Evolutionary conservation across 2,329 filamentous ascomycete genomes (phyloP).

Genomic region (Epicoccum sorghinum): DNA sequence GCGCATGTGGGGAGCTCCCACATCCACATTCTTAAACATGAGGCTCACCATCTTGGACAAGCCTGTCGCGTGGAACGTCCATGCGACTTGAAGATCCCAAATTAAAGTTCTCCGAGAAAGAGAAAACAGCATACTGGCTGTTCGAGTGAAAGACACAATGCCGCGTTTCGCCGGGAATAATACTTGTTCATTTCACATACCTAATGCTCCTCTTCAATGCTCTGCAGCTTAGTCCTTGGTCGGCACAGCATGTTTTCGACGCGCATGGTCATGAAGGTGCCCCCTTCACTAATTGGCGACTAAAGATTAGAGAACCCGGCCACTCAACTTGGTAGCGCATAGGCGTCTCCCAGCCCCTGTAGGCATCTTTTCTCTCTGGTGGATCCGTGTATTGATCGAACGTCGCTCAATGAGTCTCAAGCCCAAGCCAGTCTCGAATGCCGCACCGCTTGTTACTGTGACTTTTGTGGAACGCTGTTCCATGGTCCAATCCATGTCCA

Average conservation of each 20-base stretch:
- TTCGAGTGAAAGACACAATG: not conserved
- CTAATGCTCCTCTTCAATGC: not conserved
- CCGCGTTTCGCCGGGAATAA: constrained; percentile 1
- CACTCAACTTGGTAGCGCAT: no score
- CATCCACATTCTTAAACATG: constrained; percentile 7
- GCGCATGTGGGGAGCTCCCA: constrained; percentile 16
- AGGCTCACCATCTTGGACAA: constrained; percentile 1
- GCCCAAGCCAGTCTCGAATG: no score
- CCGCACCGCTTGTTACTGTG: no score
- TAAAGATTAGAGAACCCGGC: no score
- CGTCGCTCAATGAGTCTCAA: no score
- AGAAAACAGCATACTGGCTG: not conserved
- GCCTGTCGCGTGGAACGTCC: constrained; percentile 1
- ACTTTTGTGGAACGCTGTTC: no score
- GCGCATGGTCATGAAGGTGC: not conserved
- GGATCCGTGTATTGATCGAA: no score
- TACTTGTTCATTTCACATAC: not conserved
- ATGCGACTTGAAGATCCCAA: constrained; percentile 3
- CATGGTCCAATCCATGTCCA: constrained; percentile 20
- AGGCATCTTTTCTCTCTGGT: no score
- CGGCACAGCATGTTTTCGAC: not conserved
- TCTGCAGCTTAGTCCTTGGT: not conserved
- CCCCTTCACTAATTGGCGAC: not conserved
- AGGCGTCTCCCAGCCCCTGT: no score
- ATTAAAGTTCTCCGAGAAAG: not conserved